Percentiles rank a stretch among this genome's conserved stretches.
phyloP scores from a whole-genome alignment of 2,329 filamentous ascomycete genomes.

The Sclerotinia nivalis region DNA sequence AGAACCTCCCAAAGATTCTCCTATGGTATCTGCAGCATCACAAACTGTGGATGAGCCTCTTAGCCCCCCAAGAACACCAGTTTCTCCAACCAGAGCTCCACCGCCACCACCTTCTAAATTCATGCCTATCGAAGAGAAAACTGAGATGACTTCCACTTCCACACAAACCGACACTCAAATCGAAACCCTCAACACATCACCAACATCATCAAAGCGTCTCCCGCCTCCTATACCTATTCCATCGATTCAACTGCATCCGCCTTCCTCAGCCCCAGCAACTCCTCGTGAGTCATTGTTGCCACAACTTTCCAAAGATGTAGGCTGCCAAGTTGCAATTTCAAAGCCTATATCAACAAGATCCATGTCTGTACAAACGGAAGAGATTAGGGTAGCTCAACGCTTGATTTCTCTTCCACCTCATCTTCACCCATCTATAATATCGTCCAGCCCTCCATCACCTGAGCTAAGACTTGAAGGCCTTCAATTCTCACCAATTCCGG shows the following conservation, averaged over 20 bases:
- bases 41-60: slow-evolving; percentile 64
- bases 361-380: slow-evolving; percentile 77
- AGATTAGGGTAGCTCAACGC: slow-evolving; percentile 80
- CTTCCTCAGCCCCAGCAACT: slow-evolving; percentile 77
- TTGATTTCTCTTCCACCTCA: slow-evolving; percentile 73
- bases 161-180: slow-evolving; percentile 59
- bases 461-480: slow-evolving; percentile 40
- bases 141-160: slow-evolving; percentile 54
- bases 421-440: slow-evolving; percentile 75
- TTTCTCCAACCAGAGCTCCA: slow-evolving; percentile 49
- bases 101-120: slow-evolving; percentile 42
- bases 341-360: slow-evolving; percentile 45
- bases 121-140: slow-evolving; percentile 34
- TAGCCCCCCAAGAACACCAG: slow-evolving; percentile 67
- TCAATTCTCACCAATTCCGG: slow-evolving; percentile 54
- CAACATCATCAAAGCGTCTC: slow-evolving; percentile 33
- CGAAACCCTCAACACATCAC: slow-evolving; percentile 38
- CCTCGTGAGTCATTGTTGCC: slow-evolving; percentile 73
- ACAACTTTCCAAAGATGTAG: slow-evolving; percentile 78
- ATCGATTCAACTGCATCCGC: slow-evolving; percentile 88
- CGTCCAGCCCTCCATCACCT: slow-evolving; percentile 60
- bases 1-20: slow-evolving; percentile 47
- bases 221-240: slow-evolving; percentile 57
- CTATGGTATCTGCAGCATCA: slow-evolving; percentile 65
- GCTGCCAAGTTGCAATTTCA: slow-evolving; percentile 71